Percentiles rank a stretch among this genome's conserved stretches.
phyloP scores from a whole-genome alignment of 805 yeast species.

The Citeromyces nyonsensis region DNA sequence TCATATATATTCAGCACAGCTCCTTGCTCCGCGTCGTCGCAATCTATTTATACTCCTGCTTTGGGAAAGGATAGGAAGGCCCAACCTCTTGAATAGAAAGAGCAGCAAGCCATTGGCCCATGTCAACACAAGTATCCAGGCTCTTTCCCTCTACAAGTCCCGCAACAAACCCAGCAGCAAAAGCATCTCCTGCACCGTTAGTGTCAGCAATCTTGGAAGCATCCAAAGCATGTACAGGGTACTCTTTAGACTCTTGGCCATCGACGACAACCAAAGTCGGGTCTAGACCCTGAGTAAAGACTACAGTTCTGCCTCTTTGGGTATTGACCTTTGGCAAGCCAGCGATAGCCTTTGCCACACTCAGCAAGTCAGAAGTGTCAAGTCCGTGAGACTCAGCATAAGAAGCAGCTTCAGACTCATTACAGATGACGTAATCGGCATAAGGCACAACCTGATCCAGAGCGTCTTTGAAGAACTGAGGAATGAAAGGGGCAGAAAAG shows the following conservation, averaged over 20 bases:
- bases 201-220: slow-evolving; percentile 67
- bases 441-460: slow-evolving; percentile 69
- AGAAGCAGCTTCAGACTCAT: slow-evolving; percentile 94
- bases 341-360: slow-evolving; percentile 75
- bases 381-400: slow-evolving; percentile 77
- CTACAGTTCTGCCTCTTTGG: slow-evolving; percentile 63
- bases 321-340: slow-evolving; percentile 60
- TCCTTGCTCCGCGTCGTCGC: not conserved
- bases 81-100: slow-evolving; percentile 87
- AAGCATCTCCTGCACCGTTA: slow-evolving; percentile 98
- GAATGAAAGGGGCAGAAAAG: slow-evolving; percentile 93
- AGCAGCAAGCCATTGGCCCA: slow-evolving; percentile 96
- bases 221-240: slow-evolving; percentile 61
- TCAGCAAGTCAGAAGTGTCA: slow-evolving; percentile 34
- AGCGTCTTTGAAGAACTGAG: slow-evolving; percentile 89
- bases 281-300: slow-evolving; percentile 91
- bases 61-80: slow-evolving; percentile 82
- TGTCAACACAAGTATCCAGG: slow-evolving; percentile 44
- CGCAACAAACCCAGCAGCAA: slow-evolving; percentile 92
- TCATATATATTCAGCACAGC: too few relatives aligned
- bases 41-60: slow-evolving; percentile 21
- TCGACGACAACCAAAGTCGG: slow-evolving; percentile 70
- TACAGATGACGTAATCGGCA: slow-evolving; percentile 85
- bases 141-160: slow-evolving; percentile 66
- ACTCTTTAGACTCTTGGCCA: slow-evolving; percentile 30